Conservation (phyloP, 2,329 filamentous ascomycete genomes). For the Stagonosporopsis rhizophila region DNA sequence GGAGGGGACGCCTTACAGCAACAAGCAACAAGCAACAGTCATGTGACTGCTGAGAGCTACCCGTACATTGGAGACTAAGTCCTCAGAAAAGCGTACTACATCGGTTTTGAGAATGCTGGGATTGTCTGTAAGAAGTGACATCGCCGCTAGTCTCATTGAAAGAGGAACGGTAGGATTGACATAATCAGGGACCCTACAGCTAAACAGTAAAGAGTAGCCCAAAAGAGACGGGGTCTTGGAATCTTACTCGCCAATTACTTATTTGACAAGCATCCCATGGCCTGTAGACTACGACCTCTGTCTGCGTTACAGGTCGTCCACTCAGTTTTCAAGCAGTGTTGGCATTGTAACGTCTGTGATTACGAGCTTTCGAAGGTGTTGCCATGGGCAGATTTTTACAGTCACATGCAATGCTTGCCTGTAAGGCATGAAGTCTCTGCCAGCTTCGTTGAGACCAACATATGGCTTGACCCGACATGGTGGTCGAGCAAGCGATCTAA, state of each 20-base stretch:
- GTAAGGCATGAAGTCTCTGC: background rate
- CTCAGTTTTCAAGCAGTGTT: background rate
- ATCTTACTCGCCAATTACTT: too few relatives aligned
- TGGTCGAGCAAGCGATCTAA: slow-evolving; percentile 8
- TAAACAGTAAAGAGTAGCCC: too few relatives aligned
- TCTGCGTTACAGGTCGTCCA: background rate
- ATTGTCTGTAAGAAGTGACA: slow-evolving; percentile 33
- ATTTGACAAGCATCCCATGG: too few relatives aligned
- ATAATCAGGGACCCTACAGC: background rate
- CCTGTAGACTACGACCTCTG: too few relatives aligned
- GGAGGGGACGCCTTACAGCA: background rate
- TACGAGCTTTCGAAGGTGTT: background rate
- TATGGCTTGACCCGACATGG: slow-evolving; percentile 8
- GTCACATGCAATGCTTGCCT: slow-evolving; percentile 4
- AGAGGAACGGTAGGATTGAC: background rate
- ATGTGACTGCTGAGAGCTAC: background rate
- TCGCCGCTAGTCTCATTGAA: slow-evolving; percentile 31
- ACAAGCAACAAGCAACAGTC: too few relatives aligned
- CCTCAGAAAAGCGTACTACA: slow-evolving; percentile 24
- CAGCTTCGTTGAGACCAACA: slow-evolving; percentile 8
- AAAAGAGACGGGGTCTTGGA: too few relatives aligned
- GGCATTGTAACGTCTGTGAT: background rate
- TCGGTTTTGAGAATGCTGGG: slow-evolving; percentile 23
- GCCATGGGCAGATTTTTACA: slow-evolving; percentile 1
- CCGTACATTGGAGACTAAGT: background rate